Evolutionary conservation across 2,329 filamentous ascomycete species (phyloP), one percentile per base, ranked within the genome.

Genomic region (Pseudomassariella vexata): DNA sequence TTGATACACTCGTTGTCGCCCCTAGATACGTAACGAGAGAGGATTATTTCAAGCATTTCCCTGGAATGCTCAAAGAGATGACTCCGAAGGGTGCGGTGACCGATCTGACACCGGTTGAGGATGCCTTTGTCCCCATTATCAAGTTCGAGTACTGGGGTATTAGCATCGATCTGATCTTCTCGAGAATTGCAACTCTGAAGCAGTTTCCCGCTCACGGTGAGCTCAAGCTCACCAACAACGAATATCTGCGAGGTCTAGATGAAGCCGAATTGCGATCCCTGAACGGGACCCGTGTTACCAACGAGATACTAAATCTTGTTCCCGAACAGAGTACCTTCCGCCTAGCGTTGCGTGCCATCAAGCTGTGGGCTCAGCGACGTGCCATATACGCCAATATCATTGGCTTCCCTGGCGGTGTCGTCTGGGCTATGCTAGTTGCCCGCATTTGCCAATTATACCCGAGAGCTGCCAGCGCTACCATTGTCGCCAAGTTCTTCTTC

Each of bases 391-490:
- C 87, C 42, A 95, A 95, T 50, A 89, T 96, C 42, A 88, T 95
- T 59, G 92, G 92, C 17, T 98, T 92, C 46, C 92, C 92, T 3
- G 92, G 92, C 47, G 92, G 92, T 61, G 89, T 98, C 24, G 92
- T 92, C 5, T 98, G 90, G 87, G 92, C 90, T 9, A 95, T 98
- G 84, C 74, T 98, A 51, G 89, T 96, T 18, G 92, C 92, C 31
- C 77, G 92, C 42, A 85, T 96, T 24, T 96, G 92, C 58, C 92
- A 98, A 59, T 73, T 98, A 11, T 98, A 96, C 50, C 92, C 92
- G 10, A 88, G 87, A 53, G 92, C 92, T 6, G 85, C 87, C 7
- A 85, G 85, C 12, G 86, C 89, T 2, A 84, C 88, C 16, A 82
- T 98, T 35, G 82, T 98, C 24, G 76, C 81, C 53, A 95, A 95